Evolutionary conservation across 1,284 basidiomycete genomes (phyloP).

Genomic region (Malassezia pachydermatis): DNA sequence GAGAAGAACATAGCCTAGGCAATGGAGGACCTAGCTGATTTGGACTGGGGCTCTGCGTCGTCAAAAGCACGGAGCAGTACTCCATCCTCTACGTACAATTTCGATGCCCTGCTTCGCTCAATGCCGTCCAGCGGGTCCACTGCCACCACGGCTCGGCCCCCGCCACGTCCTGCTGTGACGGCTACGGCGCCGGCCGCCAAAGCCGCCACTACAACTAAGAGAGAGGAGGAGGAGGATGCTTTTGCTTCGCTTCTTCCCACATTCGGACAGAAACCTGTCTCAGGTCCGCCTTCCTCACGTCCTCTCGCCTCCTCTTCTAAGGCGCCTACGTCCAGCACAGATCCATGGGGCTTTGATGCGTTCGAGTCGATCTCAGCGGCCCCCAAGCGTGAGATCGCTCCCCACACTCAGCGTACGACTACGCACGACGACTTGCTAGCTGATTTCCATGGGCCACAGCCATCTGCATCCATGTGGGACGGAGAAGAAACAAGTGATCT

Average conservation of each 20-base stretch:
- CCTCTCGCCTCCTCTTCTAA: neutral
- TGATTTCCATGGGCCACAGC: neutral
- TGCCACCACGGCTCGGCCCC: conserved; percentile 4
- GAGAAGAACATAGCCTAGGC: too few species aligned
- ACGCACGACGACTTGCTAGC: conserved; percentile 2
- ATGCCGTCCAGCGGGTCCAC: conserved; percentile 12
- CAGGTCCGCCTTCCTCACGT: too few species aligned
- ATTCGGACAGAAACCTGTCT: neutral
- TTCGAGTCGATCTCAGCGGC: neutral
- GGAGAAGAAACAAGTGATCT: conserved; percentile 25
- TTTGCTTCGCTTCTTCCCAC: conserved; percentile 35
- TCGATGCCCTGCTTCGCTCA: conserved; percentile 28
- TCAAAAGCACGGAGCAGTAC: neutral
- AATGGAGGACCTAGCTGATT: conserved; percentile 45
- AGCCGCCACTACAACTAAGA: neutral
- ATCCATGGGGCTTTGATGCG: conserved; percentile 10
- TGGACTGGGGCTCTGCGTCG: conserved; percentile 29
- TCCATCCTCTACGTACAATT: conserved; percentile 19
- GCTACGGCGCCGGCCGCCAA: neutral
- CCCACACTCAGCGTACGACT: neutral
- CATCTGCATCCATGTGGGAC: neutral
- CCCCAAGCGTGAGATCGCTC: neutral
- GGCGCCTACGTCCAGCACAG: conserved; percentile 16
- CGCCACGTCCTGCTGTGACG: too few species aligned
- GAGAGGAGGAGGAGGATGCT: conserved; percentile 20